Evolutionary conservation across 441 rosid species (phyloP).

Genomic region (Mallotus japonicus): DNA sequence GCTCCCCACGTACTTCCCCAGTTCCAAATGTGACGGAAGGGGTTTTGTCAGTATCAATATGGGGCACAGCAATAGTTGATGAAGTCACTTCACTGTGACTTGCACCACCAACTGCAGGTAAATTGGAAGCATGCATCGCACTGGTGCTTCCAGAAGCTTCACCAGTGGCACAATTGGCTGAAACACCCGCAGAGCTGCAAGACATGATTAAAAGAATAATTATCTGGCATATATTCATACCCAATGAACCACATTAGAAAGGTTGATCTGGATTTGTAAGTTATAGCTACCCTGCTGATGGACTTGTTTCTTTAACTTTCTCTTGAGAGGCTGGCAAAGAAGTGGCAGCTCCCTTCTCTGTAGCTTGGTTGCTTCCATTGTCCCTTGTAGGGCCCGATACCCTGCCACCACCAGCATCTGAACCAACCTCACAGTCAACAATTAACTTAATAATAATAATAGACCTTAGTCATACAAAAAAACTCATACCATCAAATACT

Average conservation of each 20-base stretch:
- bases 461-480: slow-evolving; percentile 17
- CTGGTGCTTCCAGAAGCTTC: slow-evolving; percentile 43
- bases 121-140: slow-evolving; percentile 30
- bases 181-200: slow-evolving; percentile 46
- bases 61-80: slow-evolving; percentile 31
- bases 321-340: slow-evolving; percentile 46
- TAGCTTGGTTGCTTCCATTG: slow-evolving; percentile 50
- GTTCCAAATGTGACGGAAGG: slow-evolving; percentile 40
- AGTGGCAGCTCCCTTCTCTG: slow-evolving; percentile 49
- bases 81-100: slow-evolving; percentile 41
- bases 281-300: slow-evolving; percentile 47
- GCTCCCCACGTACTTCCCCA: slow-evolving; percentile 35
- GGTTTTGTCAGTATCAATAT: slow-evolving; percentile 37
- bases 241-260: slow-evolving; percentile 11
- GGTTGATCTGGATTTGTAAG: slow-evolving; percentile 4
- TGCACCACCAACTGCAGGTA: slow-evolving; percentile 33
- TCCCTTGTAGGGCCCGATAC: slow-evolving; percentile 46
- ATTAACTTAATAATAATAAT: slow-evolving; percentile 16
- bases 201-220: slow-evolving; percentile 22
- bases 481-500: not conserved
- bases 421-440: slow-evolving; percentile 31
- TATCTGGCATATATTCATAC: slow-evolving; percentile 13
- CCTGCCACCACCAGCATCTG: slow-evolving; percentile 70
- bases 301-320: slow-evolving; percentile 46
- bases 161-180: slow-evolving; percentile 48